These are phyloP conservation scores for Beauveria asiatica DNA, from an alignment of 2,329 filamentous ascomycete species.

Conservation along the genomic window DNA sequence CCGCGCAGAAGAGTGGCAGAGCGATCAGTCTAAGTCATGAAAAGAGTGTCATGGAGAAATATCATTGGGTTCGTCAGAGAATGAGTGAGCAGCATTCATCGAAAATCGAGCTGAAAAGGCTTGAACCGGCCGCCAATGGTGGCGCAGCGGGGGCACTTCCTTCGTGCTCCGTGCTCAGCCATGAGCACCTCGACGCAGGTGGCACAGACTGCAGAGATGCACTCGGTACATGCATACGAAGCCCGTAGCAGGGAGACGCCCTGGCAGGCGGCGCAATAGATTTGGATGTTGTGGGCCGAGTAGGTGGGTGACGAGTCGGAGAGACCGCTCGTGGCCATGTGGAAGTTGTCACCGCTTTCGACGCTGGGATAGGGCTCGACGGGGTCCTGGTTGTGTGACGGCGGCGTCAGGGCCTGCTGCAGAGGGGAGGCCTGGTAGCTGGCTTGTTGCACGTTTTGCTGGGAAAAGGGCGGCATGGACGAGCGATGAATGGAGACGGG, in stretches of 20 bases:
- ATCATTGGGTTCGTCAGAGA: neutral
- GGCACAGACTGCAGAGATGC: constrained; percentile 85
- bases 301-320: constrained; percentile 66
- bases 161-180: constrained; percentile 64
- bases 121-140: constrained; percentile 75
- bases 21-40: neutral
- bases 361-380: constrained; percentile 75
- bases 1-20: neutral
- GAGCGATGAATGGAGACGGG: constrained; percentile 55
- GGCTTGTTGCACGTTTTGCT: constrained; percentile 50
- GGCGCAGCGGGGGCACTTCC: constrained; percentile 71
- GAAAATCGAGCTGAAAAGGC: constrained; percentile 75
- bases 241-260: constrained; percentile 68
- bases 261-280: constrained; percentile 86
- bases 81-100: constrained; percentile 36
- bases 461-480: constrained; percentile 51
- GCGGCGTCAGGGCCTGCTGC: constrained; percentile 83
- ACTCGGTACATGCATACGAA: constrained; percentile 91
- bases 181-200: constrained; percentile 78
- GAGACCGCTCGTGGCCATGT: constrained; percentile 57
- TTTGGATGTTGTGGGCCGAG: constrained; percentile 69
- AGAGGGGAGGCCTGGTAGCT: constrained; percentile 84
- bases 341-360: constrained; percentile 62
- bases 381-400: constrained; percentile 56
- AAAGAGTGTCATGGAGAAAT: neutral